Conservation (phyloP, 2,329 filamentous ascomycete genomes). For the Alternaria conjuncta region DNA sequence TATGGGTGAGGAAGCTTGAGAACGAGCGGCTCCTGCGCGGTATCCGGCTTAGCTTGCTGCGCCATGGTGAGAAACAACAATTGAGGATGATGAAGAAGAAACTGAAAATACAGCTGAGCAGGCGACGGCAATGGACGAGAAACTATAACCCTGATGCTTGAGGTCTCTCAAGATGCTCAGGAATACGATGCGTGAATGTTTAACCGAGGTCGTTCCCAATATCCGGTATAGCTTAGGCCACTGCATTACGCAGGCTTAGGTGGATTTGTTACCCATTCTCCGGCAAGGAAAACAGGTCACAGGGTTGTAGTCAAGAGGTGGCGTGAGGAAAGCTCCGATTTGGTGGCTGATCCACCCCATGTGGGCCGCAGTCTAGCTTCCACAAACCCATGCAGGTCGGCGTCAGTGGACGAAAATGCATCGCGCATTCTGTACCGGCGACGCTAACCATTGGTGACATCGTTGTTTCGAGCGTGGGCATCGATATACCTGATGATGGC, state of each 20-base stretch:
- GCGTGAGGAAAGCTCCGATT: conserved; percentile 23
- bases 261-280: conserved; percentile 20
- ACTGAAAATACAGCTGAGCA: conserved; percentile 5
- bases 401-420: conserved; percentile 14
- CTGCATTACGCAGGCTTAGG: conserved; percentile 34
- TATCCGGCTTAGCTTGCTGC: conserved; percentile 20
- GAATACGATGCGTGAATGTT: conserved; percentile 8
- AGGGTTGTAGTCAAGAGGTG: conserved; percentile 5
- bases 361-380: conserved; percentile 28
- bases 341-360: conserved; percentile 28
- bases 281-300: conserved; percentile 2
- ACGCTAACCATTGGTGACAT: conserved; percentile 30
- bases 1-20: conserved; percentile 49
- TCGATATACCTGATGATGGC: conserved; percentile 14
- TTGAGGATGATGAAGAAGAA: not conserved
- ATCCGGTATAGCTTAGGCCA: conserved; percentile 14
- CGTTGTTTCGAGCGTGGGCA: conserved; percentile 14
- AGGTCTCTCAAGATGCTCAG: conserved; percentile 10
- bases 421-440: conserved; percentile 2
- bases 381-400: conserved; percentile 22
- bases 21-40: conserved; percentile 30
- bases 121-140: not conserved
- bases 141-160: conserved; percentile 12
- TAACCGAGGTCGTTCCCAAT: conserved; percentile 36
- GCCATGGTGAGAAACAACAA: conserved; percentile 21